Evolutionary conservation across 2,329 filamentous ascomycete genomes (phyloP), one percentile per base, ranked within the genome.

Genomic region (Simplicillium aogashimaense): DNA sequence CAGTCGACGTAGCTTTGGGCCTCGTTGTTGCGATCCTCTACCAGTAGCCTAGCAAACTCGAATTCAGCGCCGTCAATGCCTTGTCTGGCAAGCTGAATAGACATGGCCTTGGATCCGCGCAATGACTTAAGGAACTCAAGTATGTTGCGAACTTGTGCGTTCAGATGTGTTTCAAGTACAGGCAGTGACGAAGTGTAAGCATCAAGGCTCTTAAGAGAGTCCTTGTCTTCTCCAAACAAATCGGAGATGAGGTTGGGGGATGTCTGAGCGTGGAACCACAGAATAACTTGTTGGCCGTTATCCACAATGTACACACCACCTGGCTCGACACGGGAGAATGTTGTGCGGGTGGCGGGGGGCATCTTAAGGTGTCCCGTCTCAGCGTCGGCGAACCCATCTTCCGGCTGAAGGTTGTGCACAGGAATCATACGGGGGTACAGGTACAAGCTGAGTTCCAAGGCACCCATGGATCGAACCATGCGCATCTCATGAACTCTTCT

Each of bases 1-100:
- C 92, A 98, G 65, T 98, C 92, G 29, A 97, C 92, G 62, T 97
- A 98, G 57, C 86, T 94, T 65, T 94, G 89, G 29, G 92, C 92
- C 66, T 98, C 92, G 50, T 95, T 95, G 60, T 97, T 97, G 48
- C 92, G 77, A 57, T 98, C 92, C 64, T 98, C 92, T 28, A 95
- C 80, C 49, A 98, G 63, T 63, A 94, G 70, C 39, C 89, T 72
- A 7, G 92, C 92, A 67, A 97, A 98, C 61, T 98, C 92, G 54
- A 88, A 97, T 61, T 98, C 92, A 3, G 89, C 86, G 1, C 92
- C 92, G 55, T 98, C 92, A 4, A 97, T 72, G 1, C 89, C 89
- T 62, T 97, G 92, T 43, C 92, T 69, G 7, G 92, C 92, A 36
- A 98, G 71, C 63, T 97, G 92, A 36, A 98, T 76, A 2, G 86